Conservation (phyloP, 257 asterid species). For the Solanum microdontum region DNA sequence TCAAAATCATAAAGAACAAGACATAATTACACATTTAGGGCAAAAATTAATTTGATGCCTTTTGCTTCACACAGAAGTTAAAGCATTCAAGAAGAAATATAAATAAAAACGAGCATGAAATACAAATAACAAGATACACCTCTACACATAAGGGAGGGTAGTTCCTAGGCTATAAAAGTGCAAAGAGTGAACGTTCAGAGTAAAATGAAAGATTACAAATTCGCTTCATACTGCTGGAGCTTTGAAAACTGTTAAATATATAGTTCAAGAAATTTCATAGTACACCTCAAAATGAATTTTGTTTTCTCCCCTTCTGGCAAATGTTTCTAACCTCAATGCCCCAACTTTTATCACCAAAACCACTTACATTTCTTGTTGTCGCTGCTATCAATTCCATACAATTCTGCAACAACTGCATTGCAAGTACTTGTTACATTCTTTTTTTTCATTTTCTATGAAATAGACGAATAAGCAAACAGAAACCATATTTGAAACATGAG, state of each 20-base stretch:
- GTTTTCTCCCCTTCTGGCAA: neutral
- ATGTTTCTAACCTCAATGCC: neutral
- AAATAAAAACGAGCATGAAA: neutral
- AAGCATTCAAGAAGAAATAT: neutral
- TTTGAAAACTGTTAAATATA: too few species aligned
- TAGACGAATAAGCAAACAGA: neutral
- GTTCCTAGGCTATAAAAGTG: neutral
- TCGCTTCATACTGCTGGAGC: neutral
- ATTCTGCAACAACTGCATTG: neutral
- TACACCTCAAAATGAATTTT: neutral
- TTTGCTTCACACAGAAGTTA: neutral
- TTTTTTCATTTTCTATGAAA: neutral
- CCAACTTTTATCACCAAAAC: neutral
- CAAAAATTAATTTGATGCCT: neutral
- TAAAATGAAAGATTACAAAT: neutral
- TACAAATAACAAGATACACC: too few species aligned
- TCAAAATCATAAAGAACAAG: neutral
- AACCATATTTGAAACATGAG: neutral
- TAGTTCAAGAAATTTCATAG: neutral
- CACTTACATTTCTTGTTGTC: neutral
- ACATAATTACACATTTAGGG: neutral
- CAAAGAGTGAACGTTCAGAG: neutral
- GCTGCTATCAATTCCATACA: neutral
- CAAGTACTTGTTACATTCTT: neutral
- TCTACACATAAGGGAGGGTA: neutral